Percentiles rank a stretch among this genome's conserved stretches.
Evolutionary conservation across 768 basidiomycete genomes (phyloP).

Genomic region (Symmetrospora coprosmae): DNA sequence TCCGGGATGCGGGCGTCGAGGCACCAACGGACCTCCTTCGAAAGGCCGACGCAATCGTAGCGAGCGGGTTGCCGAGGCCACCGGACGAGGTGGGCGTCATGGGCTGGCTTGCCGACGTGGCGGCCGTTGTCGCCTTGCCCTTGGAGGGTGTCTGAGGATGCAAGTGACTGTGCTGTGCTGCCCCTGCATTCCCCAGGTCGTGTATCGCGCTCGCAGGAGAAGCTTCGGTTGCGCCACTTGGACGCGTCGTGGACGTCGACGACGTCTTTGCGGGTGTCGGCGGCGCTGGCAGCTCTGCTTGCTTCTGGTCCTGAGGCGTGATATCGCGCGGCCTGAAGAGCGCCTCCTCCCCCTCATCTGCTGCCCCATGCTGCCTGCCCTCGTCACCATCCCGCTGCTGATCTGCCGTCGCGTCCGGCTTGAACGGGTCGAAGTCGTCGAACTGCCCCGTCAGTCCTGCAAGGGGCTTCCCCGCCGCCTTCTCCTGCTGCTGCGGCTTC

Average conservation of each 20-base stretch:
- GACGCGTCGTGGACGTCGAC: neutral
- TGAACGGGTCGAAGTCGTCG: constrained; percentile 21
- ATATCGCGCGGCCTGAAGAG: neutral
- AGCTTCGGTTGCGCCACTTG: neutral
- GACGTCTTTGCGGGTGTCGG: neutral
- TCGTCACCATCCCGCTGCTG: neutral
- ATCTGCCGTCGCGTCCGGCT: no score
- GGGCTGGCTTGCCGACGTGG: no score
- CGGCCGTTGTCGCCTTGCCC: no score
- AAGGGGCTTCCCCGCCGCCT: no score
- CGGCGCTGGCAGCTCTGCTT: neutral
- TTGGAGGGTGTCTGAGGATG: no score
- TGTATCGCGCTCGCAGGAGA: neutral
- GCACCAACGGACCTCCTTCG: neutral
- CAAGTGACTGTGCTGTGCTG: no score
- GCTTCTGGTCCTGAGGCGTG: no score
- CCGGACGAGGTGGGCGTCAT: neutral
- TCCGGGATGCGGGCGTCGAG: neutral
- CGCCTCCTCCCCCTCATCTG: neutral
- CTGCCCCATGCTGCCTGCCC: no score
- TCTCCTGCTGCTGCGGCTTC: no score
- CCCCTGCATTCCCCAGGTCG: no score
- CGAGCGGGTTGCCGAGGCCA: constrained; percentile 1
- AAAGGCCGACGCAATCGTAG: constrained; percentile 16
- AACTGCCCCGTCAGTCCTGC: no score